A percentile compares a stretch with the other conserved stretches of the same genome.
Conservation (phyloP, 139 green algal genomes). For the Cymbomonas tetramitiformis region DNA sequence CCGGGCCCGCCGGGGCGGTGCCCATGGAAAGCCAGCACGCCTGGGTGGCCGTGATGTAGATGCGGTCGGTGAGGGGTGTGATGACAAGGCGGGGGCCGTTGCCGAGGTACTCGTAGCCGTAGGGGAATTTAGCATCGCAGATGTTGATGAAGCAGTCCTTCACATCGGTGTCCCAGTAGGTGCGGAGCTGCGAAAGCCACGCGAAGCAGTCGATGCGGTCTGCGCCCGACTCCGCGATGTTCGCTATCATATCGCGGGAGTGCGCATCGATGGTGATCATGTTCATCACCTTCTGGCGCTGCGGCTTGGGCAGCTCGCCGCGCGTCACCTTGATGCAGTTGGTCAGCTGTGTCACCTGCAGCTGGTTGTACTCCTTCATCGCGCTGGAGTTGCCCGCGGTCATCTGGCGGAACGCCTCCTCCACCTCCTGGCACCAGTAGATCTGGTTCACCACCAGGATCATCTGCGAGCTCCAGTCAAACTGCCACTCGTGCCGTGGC, state of each 20-base stretch:
- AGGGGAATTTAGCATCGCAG: constrained; percentile 62
- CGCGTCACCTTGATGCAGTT: constrained; percentile 54
- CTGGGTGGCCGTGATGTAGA: constrained; percentile 68
- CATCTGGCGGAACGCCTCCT: constrained; percentile 53
- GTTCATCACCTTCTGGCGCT: constrained; percentile 60
- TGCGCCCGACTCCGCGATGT: constrained; percentile 29
- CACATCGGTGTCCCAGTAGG: constrained; percentile 57
- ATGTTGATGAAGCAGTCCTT: constrained; percentile 50
- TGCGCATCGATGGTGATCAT: constrained; percentile 78
- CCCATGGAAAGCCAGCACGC: constrained; percentile 65
- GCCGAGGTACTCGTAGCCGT: constrained; percentile 69
- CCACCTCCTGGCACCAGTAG: constrained; percentile 74
- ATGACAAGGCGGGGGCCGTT: constrained; percentile 63
- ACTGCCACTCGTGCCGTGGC: constrained; percentile 59
- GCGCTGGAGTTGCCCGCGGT: constrained; percentile 42
- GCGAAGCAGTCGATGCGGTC: constrained; percentile 50
- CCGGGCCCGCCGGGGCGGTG: constrained; percentile 55
- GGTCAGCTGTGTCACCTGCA: constrained; percentile 69
- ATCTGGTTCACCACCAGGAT: constrained; percentile 84
- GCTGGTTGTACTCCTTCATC: constrained; percentile 63
- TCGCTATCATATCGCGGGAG: constrained; percentile 50
- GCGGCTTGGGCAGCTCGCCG: constrained; percentile 41
- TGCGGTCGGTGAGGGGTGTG: constrained; percentile 62
- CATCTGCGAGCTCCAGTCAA: constrained; percentile 69
- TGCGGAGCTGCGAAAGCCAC: constrained; percentile 60